phyloP scores from a whole-genome alignment of 306 rosid genomes.

The Quercus berberidifolia region DNA sequence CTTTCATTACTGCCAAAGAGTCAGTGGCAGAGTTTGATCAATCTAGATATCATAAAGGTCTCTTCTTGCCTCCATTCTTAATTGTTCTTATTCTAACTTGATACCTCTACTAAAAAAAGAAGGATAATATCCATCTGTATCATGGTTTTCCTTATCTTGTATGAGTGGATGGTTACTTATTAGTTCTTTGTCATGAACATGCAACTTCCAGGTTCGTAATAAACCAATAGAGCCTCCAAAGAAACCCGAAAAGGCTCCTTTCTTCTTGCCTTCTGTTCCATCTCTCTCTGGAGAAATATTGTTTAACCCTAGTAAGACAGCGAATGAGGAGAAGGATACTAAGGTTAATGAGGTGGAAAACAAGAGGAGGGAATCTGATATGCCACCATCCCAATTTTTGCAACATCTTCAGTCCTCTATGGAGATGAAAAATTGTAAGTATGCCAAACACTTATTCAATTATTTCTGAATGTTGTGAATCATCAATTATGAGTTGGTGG shows the following conservation, averaged over 20 bases:
- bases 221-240: constrained; percentile 93
- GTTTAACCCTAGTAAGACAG: constrained; percentile 57
- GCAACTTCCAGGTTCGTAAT: constrained; percentile 66
- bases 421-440: constrained; percentile 56
- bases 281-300: constrained; percentile 82
- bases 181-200: background rate
- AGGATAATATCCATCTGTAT: background rate
- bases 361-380: constrained; percentile 31
- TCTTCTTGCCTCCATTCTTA: constrained; percentile 18
- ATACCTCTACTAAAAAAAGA: background rate
- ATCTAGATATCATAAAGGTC: constrained; percentile 91
- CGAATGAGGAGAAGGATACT: constrained; percentile 34
- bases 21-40: constrained; percentile 95
- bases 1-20: constrained; percentile 86
- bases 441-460: constrained; percentile 4
- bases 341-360: constrained; percentile 27
- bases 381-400: constrained; percentile 49
- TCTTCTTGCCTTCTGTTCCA: constrained; percentile 88
- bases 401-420: constrained; percentile 59
- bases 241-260: constrained; percentile 95
- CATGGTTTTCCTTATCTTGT: background rate
- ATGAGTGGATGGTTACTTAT: constrained; percentile 5
- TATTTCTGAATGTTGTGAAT: constrained; percentile 5
- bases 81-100: constrained; percentile 24
- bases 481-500: background rate